Evolutionary conservation across 2,329 filamentous ascomycete species (phyloP).

Genomic region (Septoria linicola): DNA sequence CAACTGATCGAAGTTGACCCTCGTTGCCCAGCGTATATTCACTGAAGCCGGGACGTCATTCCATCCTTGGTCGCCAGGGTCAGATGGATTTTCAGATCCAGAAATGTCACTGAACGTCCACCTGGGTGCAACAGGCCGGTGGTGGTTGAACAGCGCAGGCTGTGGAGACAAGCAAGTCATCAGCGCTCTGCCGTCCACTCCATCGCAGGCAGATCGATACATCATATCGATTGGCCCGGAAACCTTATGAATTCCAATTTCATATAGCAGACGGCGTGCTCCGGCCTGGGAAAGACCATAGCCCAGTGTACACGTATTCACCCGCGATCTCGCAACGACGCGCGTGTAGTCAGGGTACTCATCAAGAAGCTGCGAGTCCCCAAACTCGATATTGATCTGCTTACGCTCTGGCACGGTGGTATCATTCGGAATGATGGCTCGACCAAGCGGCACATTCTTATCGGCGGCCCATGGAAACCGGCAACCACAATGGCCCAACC

Average conservation of each 20-base stretch:
- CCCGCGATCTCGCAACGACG: conserved; percentile 43
- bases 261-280: conserved; percentile 45
- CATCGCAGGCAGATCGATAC: conserved; percentile 31
- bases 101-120: conserved; percentile 42
- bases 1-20: conserved; percentile 42
- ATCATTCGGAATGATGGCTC: conserved; percentile 28
- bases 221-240: conserved; percentile 39
- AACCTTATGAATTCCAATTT: conserved; percentile 45
- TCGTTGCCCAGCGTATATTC: conserved; percentile 42
- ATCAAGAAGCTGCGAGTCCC: conserved; percentile 24
- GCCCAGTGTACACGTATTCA: conserved; percentile 43
- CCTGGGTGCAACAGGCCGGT: conserved; percentile 42
- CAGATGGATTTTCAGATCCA: conserved; percentile 32
- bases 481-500: conserved; percentile 46
- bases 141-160: conserved; percentile 48
- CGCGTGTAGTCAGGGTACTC: conserved; percentile 40
- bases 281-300: conserved; percentile 49
- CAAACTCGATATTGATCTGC: conserved; percentile 19
- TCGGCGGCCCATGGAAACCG: conserved; percentile 25
- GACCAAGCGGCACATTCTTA: conserved; percentile 23
- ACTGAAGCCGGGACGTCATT: conserved; percentile 36
- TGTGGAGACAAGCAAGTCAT: conserved; percentile 44
- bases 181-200: conserved; percentile 28
- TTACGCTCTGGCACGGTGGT: conserved; percentile 26
- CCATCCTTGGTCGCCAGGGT: conserved; percentile 20